These are phyloP conservation scores for Debaryomyces tyrocola DNA, from an alignment of 805 yeast species.

Conservation along the genomic window DNA sequence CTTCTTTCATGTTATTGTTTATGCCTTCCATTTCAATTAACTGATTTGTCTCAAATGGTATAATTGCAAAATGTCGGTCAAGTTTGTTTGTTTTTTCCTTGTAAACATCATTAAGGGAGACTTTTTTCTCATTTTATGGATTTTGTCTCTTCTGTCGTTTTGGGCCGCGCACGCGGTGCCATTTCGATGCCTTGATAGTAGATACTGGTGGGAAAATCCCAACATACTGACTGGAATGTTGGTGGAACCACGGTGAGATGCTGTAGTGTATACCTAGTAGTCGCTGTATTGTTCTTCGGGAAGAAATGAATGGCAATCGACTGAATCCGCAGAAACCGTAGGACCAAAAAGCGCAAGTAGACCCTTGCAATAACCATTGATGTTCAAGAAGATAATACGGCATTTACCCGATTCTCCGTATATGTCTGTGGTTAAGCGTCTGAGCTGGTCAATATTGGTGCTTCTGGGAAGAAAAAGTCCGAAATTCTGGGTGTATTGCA, in stretches of 20 bases:
- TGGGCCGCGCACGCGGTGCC: no score
- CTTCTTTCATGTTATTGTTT: conserved; percentile 7
- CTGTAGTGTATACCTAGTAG: background rate
- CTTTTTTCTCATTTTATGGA: conserved; percentile 9
- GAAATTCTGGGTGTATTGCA: conserved; percentile 45
- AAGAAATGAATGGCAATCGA: background rate
- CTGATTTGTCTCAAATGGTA: conserved; percentile 1
- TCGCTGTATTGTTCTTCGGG: background rate
- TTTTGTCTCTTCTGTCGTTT: background rate
- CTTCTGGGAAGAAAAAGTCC: conserved; percentile 66
- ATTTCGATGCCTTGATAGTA: no score
- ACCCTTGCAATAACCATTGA: conserved; percentile 50
- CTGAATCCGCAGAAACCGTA: background rate
- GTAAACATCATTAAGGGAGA: conserved; percentile 7
- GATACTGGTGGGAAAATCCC: no score
- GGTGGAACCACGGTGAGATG: no score
- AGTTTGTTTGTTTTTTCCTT: conserved; percentile 2
- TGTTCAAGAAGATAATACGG: conserved; percentile 44
- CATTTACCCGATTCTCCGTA: conserved; percentile 46
- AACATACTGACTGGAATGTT: no score
- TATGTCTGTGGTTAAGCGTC: conserved; percentile 44
- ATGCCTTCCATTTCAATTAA: conserved; percentile 8
- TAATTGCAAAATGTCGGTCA: conserved; percentile 13
- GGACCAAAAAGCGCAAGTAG: conserved; percentile 61
- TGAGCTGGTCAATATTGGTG: conserved; percentile 52